Evolutionary conservation across 306 rosid species (phyloP).

Genomic region (Ammopiptanthus mongolicus): DNA sequence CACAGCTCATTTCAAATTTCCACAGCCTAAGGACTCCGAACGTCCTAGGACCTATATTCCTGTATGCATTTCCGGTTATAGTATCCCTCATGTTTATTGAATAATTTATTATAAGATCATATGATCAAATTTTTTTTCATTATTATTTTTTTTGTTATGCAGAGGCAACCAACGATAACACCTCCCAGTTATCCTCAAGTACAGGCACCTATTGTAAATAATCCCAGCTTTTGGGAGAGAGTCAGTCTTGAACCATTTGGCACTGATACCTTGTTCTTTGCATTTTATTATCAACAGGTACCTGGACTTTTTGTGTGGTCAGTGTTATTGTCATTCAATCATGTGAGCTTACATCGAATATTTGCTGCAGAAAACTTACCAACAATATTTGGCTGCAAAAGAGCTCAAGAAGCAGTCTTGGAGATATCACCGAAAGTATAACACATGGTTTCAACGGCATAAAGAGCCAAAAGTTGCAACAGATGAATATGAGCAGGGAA

Average conservation of each 20-base stretch:
- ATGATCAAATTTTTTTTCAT: background rate
- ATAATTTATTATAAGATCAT: background rate
- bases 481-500: constrained; percentile 87
- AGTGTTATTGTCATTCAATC: background rate
- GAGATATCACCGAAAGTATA: constrained; percentile 87
- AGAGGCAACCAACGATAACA: constrained; percentile 73
- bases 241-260: constrained; percentile 53
- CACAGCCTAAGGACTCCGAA: constrained; percentile 82
- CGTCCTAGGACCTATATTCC: constrained; percentile 77
- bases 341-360: constrained; percentile 17
- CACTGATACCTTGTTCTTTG: constrained; percentile 75
- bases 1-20: constrained; percentile 55
- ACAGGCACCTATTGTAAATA: constrained; percentile 74
- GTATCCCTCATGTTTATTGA: background rate
- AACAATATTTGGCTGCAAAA: constrained; percentile 84
- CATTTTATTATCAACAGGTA: constrained; percentile 92
- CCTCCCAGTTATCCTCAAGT: constrained; percentile 82
- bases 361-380: constrained; percentile 66
- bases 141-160: constrained; percentile 1
- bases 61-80: constrained; percentile 33
- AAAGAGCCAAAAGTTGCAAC: constrained; percentile 93
- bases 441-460: constrained; percentile 91
- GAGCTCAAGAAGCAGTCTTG: constrained; percentile 91
- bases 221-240: constrained; percentile 84
- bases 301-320: background rate